phyloP scores from a whole-genome alignment of 805 yeast species.

The Candida vaughaniae region DNA sequence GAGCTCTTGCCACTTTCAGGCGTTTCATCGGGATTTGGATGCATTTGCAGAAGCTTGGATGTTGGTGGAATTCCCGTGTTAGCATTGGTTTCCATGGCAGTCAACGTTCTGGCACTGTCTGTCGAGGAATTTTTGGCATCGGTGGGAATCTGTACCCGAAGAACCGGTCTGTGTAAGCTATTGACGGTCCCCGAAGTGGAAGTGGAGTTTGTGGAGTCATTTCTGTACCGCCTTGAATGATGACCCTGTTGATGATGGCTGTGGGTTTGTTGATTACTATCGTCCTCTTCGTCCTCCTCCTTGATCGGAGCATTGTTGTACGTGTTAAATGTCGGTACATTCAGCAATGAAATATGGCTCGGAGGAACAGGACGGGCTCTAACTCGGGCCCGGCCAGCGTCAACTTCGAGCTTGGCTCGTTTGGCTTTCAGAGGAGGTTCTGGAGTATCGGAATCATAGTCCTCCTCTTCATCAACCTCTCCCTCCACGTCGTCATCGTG shows the following conservation, averaged over 20 bases:
- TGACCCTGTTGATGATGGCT: no score
- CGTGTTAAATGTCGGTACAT: slow-evolving; percentile 19
- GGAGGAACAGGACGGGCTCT: slow-evolving; percentile 18
- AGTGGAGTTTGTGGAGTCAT: background rate
- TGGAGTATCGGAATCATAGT: slow-evolving; percentile 33
- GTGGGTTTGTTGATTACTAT: background rate
- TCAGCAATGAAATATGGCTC: slow-evolving; percentile 18
- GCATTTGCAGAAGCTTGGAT: slow-evolving; percentile 1
- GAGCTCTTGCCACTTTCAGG: slow-evolving; percentile 3
- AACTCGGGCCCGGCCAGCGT: slow-evolving; percentile 19
- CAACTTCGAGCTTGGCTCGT: slow-evolving; percentile 18
- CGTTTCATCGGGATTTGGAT: slow-evolving; percentile 3
- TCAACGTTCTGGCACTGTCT: slow-evolving; percentile 45
- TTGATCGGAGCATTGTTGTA: slow-evolving; percentile 10
- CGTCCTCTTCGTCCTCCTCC: slow-evolving; percentile 17
- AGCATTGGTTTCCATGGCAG: slow-evolving; percentile 36
- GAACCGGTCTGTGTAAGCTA: slow-evolving; percentile 60
- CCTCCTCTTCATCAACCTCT: slow-evolving; percentile 33
- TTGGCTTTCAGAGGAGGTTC: slow-evolving; percentile 23
- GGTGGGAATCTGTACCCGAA: slow-evolving; percentile 65
- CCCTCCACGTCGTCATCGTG: slow-evolving; percentile 21
- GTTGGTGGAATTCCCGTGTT: background rate
- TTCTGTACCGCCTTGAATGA: no score
- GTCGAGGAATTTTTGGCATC: slow-evolving; percentile 33
- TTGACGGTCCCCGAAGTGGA: no score